Percentiles rank a stretch among this genome's conserved stretches.
phyloP scores from a whole-genome alignment of 768 basidiomycete genomes.

The Tricholoma sp. region DNA sequence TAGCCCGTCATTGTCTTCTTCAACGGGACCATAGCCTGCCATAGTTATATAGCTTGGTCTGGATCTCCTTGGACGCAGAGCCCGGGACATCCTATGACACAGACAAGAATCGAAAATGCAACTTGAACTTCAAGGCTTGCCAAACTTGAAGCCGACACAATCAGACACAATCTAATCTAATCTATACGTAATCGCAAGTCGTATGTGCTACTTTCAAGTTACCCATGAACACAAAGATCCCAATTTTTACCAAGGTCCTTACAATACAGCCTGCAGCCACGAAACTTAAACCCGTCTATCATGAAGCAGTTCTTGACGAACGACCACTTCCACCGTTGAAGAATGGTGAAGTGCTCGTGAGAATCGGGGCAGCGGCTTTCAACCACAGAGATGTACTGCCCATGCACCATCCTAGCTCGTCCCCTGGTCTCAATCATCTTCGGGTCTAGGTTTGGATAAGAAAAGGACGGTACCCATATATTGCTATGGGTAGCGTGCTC shows the following conservation, averaged over 20 bases:
- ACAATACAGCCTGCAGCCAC: slow-evolving; percentile 40
- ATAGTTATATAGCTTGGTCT: slow-evolving; percentile 45
- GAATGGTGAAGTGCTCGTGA: slow-evolving; percentile 58
- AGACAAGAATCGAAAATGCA: neutral
- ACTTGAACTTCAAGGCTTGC: neutral
- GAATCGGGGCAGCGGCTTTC: slow-evolving; percentile 64
- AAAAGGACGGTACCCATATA: slow-evolving; percentile 60
- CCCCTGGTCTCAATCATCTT: slow-evolving; percentile 2
- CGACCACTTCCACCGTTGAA: slow-evolving; percentile 46
- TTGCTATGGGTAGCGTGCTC: slow-evolving; percentile 52
- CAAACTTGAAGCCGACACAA: no score
- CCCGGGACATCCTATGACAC: slow-evolving; percentile 39
- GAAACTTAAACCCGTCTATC: slow-evolving; percentile 37
- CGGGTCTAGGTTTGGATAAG: slow-evolving; percentile 64
- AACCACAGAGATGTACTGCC: slow-evolving; percentile 67
- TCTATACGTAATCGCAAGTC: neutral
- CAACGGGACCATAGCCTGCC: slow-evolving; percentile 28
- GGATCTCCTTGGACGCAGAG: slow-evolving; percentile 50
- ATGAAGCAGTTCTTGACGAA: slow-evolving; percentile 53
- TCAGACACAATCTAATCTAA: slow-evolving; percentile 3
- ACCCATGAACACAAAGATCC: slow-evolving; percentile 22
- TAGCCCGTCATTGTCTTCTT: slow-evolving; percentile 27
- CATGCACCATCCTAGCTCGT: neutral
- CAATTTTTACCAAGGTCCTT: slow-evolving; percentile 43
- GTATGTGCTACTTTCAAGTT: no score